Base-by-base conservation (phyloP, 768 basidiomycete species). In the Boletus rubescentipes region DNA sequence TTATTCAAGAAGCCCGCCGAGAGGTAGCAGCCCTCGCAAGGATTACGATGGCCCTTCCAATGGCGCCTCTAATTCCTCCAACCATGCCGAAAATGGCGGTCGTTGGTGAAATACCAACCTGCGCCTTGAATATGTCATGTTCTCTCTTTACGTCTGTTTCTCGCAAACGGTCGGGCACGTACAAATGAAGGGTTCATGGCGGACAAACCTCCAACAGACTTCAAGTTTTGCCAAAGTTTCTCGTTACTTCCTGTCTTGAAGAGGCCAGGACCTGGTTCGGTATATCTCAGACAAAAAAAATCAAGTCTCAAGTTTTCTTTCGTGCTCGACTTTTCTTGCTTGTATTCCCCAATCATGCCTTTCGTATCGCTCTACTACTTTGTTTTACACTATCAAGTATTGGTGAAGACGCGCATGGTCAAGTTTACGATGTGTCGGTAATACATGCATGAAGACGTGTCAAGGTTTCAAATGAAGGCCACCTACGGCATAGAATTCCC, bases 1-100 rank as follows among this genome's bases (percentile, higher is more conserved):
- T 72, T 87, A 89, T 60, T 89, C 87, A 49, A 80, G 87, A 67
- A 90, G 87, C 73, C 91, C 90, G 21, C 89, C 87, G 49, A 77
- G 88, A 61, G 89, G 87, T 48, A 82, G 85, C 67, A 81, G 79
- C 68, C 80, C 80, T 59, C 68, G 73, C 47, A 66, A 79, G 60
- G 81, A 81, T 31, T 79, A 61, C 56, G 78, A 82, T 49, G 78
- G 71, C 18, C 77, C 75, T 62, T 71, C 66, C 61, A 69, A 58
- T 64, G 79, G 58, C 66, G 80, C 55, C 61, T 52, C 57, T 63
- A 47, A 59, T 53, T 50, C 65, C 60, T 46, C 71, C 63, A 67
- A 73, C 73, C 67, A 73, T 44, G 74, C 74, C 14, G 74, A 77
- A 34, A 66, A 73, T 55, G 73, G 72, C 29, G 74, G 76, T 45